Percentiles rank a stretch among this genome's conserved stretches.
Conservation (phyloP, 495 filamentous ascomycete genomes). For the Massariosphaeria phaeospora region DNA sequence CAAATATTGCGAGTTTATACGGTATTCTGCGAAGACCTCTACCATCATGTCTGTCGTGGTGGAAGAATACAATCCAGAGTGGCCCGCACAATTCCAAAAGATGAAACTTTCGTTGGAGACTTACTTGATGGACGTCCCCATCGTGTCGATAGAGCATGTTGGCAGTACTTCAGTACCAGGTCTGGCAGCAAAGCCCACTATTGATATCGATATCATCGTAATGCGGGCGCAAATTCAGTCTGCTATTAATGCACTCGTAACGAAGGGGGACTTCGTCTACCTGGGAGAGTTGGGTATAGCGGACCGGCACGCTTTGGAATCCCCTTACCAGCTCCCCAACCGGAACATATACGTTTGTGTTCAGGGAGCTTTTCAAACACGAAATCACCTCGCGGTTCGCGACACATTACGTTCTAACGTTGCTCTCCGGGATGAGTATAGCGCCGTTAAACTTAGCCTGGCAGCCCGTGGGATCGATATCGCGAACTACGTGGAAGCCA, state of each 20-base stretch:
- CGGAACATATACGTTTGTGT: constrained; percentile 31
- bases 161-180: constrained; percentile 37
- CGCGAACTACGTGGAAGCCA: constrained; percentile 23
- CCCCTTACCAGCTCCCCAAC: constrained; percentile 13
- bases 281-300: constrained; percentile 27
- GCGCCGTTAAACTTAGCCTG: constrained; percentile 19
- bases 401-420: constrained; percentile 21
- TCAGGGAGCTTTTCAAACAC: constrained; percentile 17
- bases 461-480: constrained; percentile 8
- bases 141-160: constrained; percentile 35
- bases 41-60: constrained; percentile 27
- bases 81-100: constrained; percentile 26
- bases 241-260: constrained; percentile 18
- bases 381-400: constrained; percentile 30
- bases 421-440: constrained; percentile 30
- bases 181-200: constrained; percentile 36
- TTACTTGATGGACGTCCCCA: constrained; percentile 6
- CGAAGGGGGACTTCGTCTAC: constrained; percentile 13
- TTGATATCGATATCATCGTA: constrained; percentile 38
- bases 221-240: background rate
- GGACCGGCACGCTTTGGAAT: constrained; percentile 22
- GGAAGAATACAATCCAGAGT: constrained; percentile 31
- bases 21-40: background rate
- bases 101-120: constrained; percentile 16
- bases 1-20: too few relatives aligned